phyloP scores from a whole-genome alignment of 768 basidiomycete species.

The Trametopsis cervina region DNA sequence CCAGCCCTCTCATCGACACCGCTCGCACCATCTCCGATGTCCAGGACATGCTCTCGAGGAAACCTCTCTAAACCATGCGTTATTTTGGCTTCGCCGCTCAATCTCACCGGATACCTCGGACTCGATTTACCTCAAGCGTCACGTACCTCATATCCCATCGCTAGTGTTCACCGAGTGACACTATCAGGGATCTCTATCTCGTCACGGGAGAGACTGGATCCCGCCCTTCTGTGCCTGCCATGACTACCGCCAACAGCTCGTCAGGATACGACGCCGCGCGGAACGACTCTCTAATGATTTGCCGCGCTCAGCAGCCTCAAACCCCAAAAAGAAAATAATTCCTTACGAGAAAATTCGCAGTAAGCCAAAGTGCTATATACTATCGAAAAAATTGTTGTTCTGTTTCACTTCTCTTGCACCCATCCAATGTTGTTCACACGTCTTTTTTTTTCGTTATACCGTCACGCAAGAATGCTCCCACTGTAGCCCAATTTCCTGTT shows the following conservation, averaged over 20 bases:
- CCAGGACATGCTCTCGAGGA: conserved; percentile 58
- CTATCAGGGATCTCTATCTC: too few relatives aligned
- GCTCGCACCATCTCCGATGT: conserved; percentile 67
- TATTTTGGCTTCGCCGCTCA: not conserved
- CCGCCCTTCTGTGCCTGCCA: too few relatives aligned
- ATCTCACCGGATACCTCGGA: not conserved
- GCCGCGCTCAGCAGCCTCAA: not conserved
- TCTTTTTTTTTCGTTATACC: not conserved
- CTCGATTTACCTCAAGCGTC: not conserved
- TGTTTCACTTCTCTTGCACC: not conserved
- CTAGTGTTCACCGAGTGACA: not conserved
- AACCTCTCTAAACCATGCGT: conserved; percentile 20
- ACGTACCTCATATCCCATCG: not conserved
- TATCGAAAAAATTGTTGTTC: not conserved
- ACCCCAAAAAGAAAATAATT: not conserved
- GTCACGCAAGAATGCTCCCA: not conserved
- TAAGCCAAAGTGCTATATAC: too few relatives aligned
- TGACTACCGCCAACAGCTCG: conserved; percentile 2
- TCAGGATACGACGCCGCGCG: conserved; percentile 7
- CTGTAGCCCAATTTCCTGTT: not conserved
- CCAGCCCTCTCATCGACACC: conserved; percentile 60
- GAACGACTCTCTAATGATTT: not conserved
- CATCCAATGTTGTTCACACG: not conserved
- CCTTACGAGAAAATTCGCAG: not conserved
- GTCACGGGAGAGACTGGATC: too few relatives aligned